Evolutionary conservation across 257 asterid genomes (phyloP).

Genomic region (Buddleja alternifolia): DNA sequence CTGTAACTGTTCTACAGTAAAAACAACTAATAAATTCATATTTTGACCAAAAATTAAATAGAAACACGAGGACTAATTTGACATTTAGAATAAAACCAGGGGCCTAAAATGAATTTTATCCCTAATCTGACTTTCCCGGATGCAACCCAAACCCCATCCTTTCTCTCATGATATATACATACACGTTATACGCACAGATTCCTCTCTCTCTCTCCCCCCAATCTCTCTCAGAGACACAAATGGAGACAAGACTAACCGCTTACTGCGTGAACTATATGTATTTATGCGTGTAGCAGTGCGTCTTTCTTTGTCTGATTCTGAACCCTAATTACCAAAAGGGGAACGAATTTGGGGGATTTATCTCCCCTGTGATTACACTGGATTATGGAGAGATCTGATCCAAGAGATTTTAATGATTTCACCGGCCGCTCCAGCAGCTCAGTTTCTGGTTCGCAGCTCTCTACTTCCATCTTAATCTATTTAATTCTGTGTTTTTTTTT

Average conservation of each 20-base stretch:
- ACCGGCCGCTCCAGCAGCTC: conserved; percentile 47
- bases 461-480: conserved; percentile 8
- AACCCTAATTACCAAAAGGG: conserved; percentile 37
- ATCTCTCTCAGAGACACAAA: conserved; percentile 24
- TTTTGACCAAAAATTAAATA: no score
- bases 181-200: conserved; percentile 12
- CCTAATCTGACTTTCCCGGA: conserved; percentile 24
- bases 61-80: no score
- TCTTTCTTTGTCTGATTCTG: conserved; percentile 29
- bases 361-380: conserved; percentile 21
- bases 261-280: conserved; percentile 27
- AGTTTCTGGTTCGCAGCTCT: conserved; percentile 52
- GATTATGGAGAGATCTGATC: conserved; percentile 68
- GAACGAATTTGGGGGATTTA: conserved; percentile 25
- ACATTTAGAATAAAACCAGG: no score
- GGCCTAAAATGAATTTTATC: no score
- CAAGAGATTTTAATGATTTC: conserved; percentile 41
- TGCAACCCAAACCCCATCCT: conserved; percentile 15
- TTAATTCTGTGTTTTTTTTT: neutral
- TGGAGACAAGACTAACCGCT: conserved; percentile 23
- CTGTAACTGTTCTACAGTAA: no score
- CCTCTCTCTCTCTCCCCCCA: neutral
- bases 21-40: no score
- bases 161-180: conserved; percentile 10
- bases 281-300: conserved; percentile 11